phyloP scores from a whole-genome alignment of 768 basidiomycete species.

The Zangia roseola region DNA sequence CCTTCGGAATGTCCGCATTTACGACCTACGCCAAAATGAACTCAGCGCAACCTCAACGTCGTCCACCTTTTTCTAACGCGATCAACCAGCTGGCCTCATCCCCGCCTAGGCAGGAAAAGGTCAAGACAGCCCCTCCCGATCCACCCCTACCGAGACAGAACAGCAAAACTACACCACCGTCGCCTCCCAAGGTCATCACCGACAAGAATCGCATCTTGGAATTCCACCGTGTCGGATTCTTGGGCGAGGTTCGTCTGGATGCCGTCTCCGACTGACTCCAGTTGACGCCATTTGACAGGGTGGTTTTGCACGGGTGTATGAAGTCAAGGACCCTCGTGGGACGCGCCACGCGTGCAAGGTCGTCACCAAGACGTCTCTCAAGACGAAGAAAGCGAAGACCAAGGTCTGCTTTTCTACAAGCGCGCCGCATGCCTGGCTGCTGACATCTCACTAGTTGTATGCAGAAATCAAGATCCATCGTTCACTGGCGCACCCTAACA shows the following conservation, averaged over 20 bases:
- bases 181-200: slow-evolving; percentile 72
- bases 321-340: slow-evolving; percentile 75
- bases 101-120: slow-evolving; percentile 39
- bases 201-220: slow-evolving; percentile 58
- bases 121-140: slow-evolving; percentile 42
- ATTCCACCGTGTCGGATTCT: slow-evolving; percentile 73
- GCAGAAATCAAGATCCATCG: slow-evolving; percentile 99
- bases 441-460: slow-evolving; percentile 63
- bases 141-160: slow-evolving; percentile 82
- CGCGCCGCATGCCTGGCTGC: not conserved
- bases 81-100: slow-evolving; percentile 36
- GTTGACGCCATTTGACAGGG: slow-evolving; percentile 44
- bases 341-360: slow-evolving; percentile 85
- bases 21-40: slow-evolving; percentile 37
- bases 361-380: slow-evolving; percentile 86
- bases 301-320: slow-evolving; percentile 96
- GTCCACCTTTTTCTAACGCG: slow-evolving; percentile 44
- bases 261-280: not conserved
- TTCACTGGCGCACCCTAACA: slow-evolving; percentile 87
- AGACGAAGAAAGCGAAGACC: slow-evolving; percentile 95
- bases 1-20: slow-evolving; percentile 39
- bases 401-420: slow-evolving; percentile 55
- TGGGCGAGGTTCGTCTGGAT: slow-evolving; percentile 69
- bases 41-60: slow-evolving; percentile 33
- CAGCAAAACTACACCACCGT: slow-evolving; percentile 77